A percentile compares a stretch with the other conserved stretches of the same genome.
These are phyloP conservation scores for Rhynchosporium secalis DNA, from an alignment of 2,329 filamentous ascomycete genomes.

Conservation along the genomic window DNA sequence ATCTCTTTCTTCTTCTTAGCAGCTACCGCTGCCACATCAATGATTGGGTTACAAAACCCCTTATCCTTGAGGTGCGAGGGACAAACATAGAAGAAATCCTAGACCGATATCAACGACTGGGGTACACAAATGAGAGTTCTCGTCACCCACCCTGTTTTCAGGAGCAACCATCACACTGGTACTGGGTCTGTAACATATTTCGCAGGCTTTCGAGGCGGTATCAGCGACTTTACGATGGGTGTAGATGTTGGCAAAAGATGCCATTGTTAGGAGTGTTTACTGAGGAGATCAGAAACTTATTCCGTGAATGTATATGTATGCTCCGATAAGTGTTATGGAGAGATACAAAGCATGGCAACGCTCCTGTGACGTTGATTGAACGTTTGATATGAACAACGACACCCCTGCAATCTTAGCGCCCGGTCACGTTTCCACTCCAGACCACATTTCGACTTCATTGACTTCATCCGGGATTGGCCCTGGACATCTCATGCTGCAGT, in stretches of 20 bases:
- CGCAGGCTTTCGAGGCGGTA: slow-evolving; percentile 77
- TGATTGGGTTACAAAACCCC: slow-evolving; percentile 74
- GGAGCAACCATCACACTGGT: slow-evolving; percentile 85
- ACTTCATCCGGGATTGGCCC: too few species aligned
- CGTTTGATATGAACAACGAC: too few species aligned
- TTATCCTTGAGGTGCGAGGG: slow-evolving; percentile 77
- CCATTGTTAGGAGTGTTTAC: slow-evolving; percentile 24
- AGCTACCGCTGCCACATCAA: slow-evolving; percentile 66
- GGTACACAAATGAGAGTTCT: neutral
- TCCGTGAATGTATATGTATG: neutral
- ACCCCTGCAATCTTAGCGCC: too few species aligned
- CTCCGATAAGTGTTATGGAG: neutral
- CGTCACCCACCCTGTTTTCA: slow-evolving; percentile 73
- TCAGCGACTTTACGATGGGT: slow-evolving; percentile 86
- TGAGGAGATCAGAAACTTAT: too few species aligned
- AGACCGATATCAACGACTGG: neutral
- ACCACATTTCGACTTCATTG: too few species aligned
- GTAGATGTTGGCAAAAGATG: slow-evolving; percentile 73
- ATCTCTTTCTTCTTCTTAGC: slow-evolving; percentile 62
- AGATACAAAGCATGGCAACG: too few species aligned
- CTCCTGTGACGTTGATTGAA: too few species aligned
- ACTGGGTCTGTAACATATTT: slow-evolving; percentile 88
- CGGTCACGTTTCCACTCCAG: too few species aligned
- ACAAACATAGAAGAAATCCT: slow-evolving; percentile 94
- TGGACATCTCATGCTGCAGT: too few species aligned